Percentiles rank a stretch among this genome's conserved stretches.
Conservation (phyloP, 2,329 filamentous ascomycete species). For the Tolypocladium cylindrosporum region DNA sequence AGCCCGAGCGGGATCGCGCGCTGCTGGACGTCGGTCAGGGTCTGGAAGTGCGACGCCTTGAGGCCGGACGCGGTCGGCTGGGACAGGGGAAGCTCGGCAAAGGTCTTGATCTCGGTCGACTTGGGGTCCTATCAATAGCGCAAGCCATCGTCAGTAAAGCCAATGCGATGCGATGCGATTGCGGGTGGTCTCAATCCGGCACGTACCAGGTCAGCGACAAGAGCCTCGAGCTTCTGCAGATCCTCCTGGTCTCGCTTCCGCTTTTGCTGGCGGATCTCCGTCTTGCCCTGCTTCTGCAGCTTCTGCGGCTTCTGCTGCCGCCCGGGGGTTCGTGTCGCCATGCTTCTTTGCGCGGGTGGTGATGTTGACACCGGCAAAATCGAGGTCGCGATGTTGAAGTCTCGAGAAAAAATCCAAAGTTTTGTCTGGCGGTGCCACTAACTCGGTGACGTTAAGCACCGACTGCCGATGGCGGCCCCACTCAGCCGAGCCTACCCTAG, state of each 20-base stretch:
- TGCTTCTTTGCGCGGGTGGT: background rate
- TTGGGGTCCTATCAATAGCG: conserved; percentile 45
- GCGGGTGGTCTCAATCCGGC: background rate
- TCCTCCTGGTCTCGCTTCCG: conserved; percentile 27
- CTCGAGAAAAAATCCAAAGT: background rate
- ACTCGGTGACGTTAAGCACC: background rate
- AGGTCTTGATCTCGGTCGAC: conserved; percentile 50
- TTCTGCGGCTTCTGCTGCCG: conserved; percentile 15
- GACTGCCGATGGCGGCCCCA: background rate
- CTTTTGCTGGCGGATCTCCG: conserved; percentile 24
- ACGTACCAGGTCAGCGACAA: conserved; percentile 23
- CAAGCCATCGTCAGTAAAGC: background rate
- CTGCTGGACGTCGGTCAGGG: conserved; percentile 83
- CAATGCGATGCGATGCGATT: no score
- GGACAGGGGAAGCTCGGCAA: conserved; percentile 79
- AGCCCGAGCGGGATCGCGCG: conserved; percentile 82
- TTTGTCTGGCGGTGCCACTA: background rate
- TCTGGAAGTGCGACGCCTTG: conserved; percentile 78
- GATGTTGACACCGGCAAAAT: background rate
- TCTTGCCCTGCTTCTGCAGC: conserved; percentile 17
- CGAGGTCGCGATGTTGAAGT: background rate
- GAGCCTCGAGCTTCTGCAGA: conserved; percentile 20
- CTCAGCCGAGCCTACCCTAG: background rate
- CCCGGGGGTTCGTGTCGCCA: conserved; percentile 19
- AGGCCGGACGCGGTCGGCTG: conserved; percentile 70